phyloP scores from a whole-genome alignment of 257 asterid genomes.

The Solanum clarkiae region DNA sequence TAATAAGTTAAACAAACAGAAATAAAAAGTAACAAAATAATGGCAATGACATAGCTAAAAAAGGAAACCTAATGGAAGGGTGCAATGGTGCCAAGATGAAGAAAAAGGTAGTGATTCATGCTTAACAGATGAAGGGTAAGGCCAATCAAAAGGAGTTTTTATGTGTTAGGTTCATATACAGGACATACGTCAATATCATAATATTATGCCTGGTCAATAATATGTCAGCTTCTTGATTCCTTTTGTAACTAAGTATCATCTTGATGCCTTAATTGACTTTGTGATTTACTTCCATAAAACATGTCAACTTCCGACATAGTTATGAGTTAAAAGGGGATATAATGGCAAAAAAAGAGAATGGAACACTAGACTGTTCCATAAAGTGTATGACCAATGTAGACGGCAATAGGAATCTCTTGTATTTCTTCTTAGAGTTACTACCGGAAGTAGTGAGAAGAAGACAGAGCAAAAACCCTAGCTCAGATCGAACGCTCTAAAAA shows the following conservation, averaged over 20 bases:
- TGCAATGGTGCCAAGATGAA: neutral
- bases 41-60: neutral
- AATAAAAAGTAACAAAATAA: neutral
- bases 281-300: neutral
- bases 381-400: neutral
- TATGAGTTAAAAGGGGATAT: neutral
- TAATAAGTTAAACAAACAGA: neutral
- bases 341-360: neutral
- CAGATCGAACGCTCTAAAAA: neutral
- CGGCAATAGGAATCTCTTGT: neutral
- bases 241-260: neutral
- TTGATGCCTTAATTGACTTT: neutral
- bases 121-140: neutral
- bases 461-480: slow-evolving; percentile 24
- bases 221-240: neutral
- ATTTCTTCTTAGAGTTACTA: neutral
- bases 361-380: neutral
- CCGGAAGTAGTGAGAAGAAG: neutral
- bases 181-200: neutral
- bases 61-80: neutral
- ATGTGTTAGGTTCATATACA: neutral
- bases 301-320: neutral
- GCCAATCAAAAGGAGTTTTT: neutral
- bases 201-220: neutral
- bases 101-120: neutral